Percentiles rank a stretch among this genome's conserved stretches.
Conservation (phyloP, 768 basidiomycete genomes). For the Lyophyllum atratum region DNA sequence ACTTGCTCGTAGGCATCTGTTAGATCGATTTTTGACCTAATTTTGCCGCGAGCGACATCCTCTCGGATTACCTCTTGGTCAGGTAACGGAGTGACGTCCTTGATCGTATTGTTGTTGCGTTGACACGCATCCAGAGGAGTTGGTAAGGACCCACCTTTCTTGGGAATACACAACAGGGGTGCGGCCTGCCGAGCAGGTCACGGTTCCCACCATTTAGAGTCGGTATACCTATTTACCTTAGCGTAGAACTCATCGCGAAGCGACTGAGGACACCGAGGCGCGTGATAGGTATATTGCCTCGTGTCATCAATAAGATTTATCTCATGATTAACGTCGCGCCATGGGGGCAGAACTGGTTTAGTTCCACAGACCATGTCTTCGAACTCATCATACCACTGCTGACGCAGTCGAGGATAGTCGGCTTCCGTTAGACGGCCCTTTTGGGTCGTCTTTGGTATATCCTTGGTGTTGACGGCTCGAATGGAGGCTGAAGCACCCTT, state of each 20-base stretch:
- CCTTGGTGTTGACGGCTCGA: neutral
- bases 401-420: constrained; percentile 16
- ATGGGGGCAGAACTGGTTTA: constrained; percentile 30
- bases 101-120: constrained; percentile 1
- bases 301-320: constrained; percentile 38
- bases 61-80: constrained; percentile 2
- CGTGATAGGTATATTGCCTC: constrained; percentile 28
- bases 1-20: neutral
- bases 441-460: neutral
- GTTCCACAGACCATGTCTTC: constrained; percentile 24
- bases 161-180: constrained; percentile 17
- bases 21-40: neutral
- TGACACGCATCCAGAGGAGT: constrained; percentile 1
- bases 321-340: constrained; percentile 36
- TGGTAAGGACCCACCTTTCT: neutral
- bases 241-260: constrained; percentile 27
- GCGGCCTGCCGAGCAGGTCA: constrained; percentile 23
- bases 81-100: neutral
- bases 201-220: constrained; percentile 37
- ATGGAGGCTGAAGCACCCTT: neutral
- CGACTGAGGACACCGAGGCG: constrained; percentile 32
- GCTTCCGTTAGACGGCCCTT: neutral
- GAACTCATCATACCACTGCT: constrained; percentile 22
- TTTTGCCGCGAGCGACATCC: neutral
- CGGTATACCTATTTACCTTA: constrained; percentile 32